phyloP scores from a whole-genome alignment of 495 filamentous ascomycete genomes.

The Aspergillus saccharolyticus region DNA sequence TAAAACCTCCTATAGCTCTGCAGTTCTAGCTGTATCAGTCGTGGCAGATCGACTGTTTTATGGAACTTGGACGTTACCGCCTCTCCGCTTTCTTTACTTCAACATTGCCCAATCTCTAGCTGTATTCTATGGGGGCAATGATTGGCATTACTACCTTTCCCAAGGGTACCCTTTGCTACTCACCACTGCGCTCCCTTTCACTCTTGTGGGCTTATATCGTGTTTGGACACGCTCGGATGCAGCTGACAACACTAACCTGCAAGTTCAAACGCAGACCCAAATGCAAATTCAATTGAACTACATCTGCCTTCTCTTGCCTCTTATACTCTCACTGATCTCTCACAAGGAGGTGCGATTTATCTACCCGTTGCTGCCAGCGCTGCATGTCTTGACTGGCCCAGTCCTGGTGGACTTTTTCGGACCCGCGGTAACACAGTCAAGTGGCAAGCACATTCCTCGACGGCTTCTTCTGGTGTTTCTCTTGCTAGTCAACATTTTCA shows the following conservation, averaged over 20 bases:
- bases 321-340: conserved; percentile 68
- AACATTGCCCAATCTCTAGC: conserved; percentile 84
- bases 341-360: conserved; percentile 99
- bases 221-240: conserved; percentile 32
- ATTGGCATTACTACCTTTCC: conserved; percentile 86
- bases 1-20: conserved; percentile 31
- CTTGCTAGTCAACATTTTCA: conserved; percentile 59
- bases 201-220: conserved; percentile 59
- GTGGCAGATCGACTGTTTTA: conserved; percentile 80
- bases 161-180: conserved; percentile 87
- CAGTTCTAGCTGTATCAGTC: conserved; percentile 56
- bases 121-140: conserved; percentile 87
- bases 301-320: conserved; percentile 54
- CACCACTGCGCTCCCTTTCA: conserved; percentile 76
- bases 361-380: conserved; percentile 80
- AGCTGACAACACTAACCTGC: conserved; percentile 17
- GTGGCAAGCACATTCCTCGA: conserved; percentile 33
- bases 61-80: conserved; percentile 82
- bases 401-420: conserved; percentile 63
- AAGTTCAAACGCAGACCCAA: conserved; percentile 23
- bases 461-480: conserved; percentile 53
- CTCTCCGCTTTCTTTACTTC: conserved; percentile 83
- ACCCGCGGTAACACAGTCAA: conserved; percentile 30
- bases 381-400: conserved; percentile 74
- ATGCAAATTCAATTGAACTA: conserved; percentile 55